phyloP scores from a whole-genome alignment of 306 rosid genomes.

The Gastrolobium villosum region DNA sequence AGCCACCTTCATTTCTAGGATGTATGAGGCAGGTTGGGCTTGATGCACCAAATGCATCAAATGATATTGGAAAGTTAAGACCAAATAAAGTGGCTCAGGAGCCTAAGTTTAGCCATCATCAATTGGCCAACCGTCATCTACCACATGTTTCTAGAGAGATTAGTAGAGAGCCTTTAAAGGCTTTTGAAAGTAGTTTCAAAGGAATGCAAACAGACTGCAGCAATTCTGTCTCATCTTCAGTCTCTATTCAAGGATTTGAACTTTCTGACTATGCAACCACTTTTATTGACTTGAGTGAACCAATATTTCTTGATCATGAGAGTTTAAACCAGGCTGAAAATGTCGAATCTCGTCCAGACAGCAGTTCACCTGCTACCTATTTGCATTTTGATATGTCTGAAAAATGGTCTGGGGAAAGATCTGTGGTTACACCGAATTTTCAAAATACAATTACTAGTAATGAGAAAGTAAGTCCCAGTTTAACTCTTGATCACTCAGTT shows the following conservation, averaged over 20 bases:
- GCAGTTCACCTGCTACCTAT: conserved; percentile 51
- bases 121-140: conserved; percentile 54
- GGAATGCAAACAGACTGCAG: conserved; percentile 72
- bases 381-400: conserved; percentile 48
- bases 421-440: conserved; percentile 4
- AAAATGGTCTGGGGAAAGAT: conserved; percentile 43
- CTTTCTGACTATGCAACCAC: conserved; percentile 76
- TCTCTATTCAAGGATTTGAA: conserved; percentile 80
- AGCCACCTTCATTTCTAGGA: conserved; percentile 64
- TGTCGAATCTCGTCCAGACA: conserved; percentile 49
- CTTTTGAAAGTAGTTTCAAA: conserved; percentile 63
- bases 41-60: conserved; percentile 63
- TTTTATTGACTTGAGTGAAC: conserved; percentile 65
- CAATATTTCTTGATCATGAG: conserved; percentile 50
- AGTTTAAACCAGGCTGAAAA: conserved; percentile 52
- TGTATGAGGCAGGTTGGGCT: conserved; percentile 61
- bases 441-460: conserved; percentile 27
- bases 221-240: conserved; percentile 76
- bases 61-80: conserved; percentile 47
- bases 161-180: conserved; percentile 56
- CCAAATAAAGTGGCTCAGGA: conserved; percentile 59
- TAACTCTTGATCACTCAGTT: conserved; percentile 40
- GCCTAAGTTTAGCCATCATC: conserved; percentile 54
- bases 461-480: conserved; percentile 46
- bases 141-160: conserved; percentile 55